Evolutionary conservation across 2,329 filamentous ascomycete genomes (phyloP).

Genomic region (Sporothrix phasma): DNA sequence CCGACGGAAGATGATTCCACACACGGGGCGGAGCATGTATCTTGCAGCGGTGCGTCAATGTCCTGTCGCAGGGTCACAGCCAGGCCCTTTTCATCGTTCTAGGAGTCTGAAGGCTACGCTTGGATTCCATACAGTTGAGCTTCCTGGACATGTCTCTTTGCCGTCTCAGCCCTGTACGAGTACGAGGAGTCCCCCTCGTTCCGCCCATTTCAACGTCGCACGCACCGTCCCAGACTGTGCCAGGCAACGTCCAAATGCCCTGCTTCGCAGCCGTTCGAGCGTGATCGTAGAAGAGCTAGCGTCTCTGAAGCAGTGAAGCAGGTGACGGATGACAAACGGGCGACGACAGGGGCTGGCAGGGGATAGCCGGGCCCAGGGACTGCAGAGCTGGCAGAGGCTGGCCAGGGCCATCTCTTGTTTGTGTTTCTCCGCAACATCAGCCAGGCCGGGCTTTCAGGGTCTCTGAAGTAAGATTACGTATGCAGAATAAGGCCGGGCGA

Average conservation of each 20-base stretch:
- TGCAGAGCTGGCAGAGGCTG: no score
- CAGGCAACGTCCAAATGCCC: background rate
- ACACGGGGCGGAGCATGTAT: background rate
- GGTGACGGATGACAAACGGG: conserved; percentile 7
- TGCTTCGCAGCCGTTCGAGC: background rate
- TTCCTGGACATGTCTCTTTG: no score
- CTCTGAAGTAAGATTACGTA: no score
- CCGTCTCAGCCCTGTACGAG: no score
- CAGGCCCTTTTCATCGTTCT: background rate
- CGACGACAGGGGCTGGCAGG: background rate
- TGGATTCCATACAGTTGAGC: no score
- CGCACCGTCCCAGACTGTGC: background rate
- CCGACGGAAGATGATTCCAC: background rate
- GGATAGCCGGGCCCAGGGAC: background rate
- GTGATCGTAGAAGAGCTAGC: conserved; percentile 11
- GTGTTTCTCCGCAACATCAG: background rate
- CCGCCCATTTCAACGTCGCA: no score
- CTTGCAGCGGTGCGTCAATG: background rate
- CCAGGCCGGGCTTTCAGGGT: no score
- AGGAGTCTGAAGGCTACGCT: no score
- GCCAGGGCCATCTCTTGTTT: no score
- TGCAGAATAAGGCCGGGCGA: no score
- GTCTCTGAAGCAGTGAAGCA: background rate
- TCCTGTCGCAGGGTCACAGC: background rate
- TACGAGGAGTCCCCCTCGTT: no score